A percentile compares a stretch with the other conserved stretches of the same genome.
phyloP scores from a whole-genome alignment of 192 early-diverging fungal genomes.

The Rhizoclosmatium globosum region DNA sequence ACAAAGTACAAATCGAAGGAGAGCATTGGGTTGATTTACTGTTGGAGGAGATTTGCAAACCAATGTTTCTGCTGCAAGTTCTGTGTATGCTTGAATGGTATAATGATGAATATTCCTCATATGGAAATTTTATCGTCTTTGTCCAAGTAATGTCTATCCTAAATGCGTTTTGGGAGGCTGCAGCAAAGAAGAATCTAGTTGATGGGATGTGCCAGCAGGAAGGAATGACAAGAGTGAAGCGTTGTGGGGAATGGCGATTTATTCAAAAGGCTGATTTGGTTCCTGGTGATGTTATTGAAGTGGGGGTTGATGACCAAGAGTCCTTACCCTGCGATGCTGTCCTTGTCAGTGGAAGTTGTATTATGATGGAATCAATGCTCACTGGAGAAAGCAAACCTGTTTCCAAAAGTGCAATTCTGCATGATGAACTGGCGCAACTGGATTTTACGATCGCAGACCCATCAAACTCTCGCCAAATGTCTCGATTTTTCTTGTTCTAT shows the following conservation, averaged over 20 bases:
- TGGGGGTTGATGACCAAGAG: constrained; percentile 1
- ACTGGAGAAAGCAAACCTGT: constrained; percentile 97
- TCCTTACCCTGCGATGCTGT: constrained; percentile 91
- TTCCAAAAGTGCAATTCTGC: constrained; percentile 84
- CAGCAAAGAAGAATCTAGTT: constrained; percentile 78
- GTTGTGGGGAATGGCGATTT: constrained; percentile 61
- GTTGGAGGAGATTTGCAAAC: constrained; percentile 65
- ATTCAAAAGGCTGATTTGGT: constrained; percentile 82
- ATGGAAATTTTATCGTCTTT: constrained; percentile 90
- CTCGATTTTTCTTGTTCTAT: constrained; percentile 87
- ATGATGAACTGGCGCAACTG: constrained; percentile 64
- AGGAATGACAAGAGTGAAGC: constrained; percentile 79
- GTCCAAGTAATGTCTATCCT: constrained; percentile 83
- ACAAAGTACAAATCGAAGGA: constrained; percentile 54
- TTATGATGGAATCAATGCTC: constrained; percentile 97
- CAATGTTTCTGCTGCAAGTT: constrained; percentile 67
- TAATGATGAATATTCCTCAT: constrained; percentile 94
- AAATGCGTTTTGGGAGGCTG: constrained; percentile 79
- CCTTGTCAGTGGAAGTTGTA: constrained; percentile 92
- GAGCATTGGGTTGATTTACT: constrained; percentile 54
- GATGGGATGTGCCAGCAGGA: constrained; percentile 88
- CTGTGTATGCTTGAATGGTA: constrained; percentile 71
- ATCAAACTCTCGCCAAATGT: constrained; percentile 76
- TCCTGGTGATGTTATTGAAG: constrained; percentile 94
- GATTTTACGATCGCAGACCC: constrained; percentile 72